A percentile compares a stretch with the other conserved stretches of the same genome.
Evolutionary conservation across 2,329 filamentous ascomycete genomes (phyloP).

Genomic region (Apiospora sp.): DNA sequence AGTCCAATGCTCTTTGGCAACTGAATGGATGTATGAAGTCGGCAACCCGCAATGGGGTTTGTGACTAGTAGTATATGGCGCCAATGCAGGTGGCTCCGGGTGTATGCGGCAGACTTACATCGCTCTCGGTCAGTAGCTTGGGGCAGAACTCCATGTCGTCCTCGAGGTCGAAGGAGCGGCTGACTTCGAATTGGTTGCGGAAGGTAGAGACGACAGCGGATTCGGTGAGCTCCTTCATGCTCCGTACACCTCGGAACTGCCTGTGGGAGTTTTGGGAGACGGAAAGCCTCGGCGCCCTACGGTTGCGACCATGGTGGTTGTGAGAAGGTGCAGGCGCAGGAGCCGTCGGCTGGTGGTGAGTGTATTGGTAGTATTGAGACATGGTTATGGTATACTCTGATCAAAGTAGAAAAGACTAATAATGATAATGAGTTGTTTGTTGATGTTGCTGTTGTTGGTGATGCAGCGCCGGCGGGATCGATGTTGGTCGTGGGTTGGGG

Average conservation of each 20-base stretch:
- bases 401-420: not conserved
- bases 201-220: conserved; percentile 79
- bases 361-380: conserved; percentile 69
- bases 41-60: not conserved
- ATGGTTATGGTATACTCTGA: conserved; percentile 45
- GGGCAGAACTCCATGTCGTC: conserved; percentile 97
- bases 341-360: conserved; percentile 63
- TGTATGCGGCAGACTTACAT: conserved; percentile 68
- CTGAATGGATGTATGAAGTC: not conserved
- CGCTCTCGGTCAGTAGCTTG: conserved; percentile 87
- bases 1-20: conserved; percentile 12
- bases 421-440: not conserved
- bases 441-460: not conserved
- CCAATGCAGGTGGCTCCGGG: not conserved
- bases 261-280: conserved; percentile 84
- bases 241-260: conserved; percentile 85
- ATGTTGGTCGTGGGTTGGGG: conserved; percentile 5
- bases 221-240: conserved; percentile 86
- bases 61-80: conserved; percentile 20
- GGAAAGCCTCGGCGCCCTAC: conserved; percentile 81
- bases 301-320: conserved; percentile 85
- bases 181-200: conserved; percentile 88
- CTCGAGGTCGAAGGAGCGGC: conserved; percentile 92
- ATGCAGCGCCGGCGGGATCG: conserved; percentile 9
- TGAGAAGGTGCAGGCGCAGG: conserved; percentile 67